Percentiles rank a stretch among this genome's conserved stretches.
Conservation (phyloP, 805 yeast genomes). For the Yamadazyma sp. region DNA sequence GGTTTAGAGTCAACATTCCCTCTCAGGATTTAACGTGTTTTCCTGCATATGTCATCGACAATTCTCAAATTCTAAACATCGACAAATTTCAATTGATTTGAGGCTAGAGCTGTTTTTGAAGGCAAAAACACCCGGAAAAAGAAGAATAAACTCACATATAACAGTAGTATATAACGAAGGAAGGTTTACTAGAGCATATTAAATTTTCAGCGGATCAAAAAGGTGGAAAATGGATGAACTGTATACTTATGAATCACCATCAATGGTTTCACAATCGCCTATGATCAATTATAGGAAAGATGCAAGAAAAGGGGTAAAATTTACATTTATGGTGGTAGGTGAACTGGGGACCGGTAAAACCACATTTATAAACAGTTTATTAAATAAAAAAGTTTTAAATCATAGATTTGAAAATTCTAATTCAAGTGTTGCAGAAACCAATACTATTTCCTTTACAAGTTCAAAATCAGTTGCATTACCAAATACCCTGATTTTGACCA, state of each 20-base stretch:
- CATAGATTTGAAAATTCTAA: conserved; percentile 47
- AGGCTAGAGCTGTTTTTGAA: too few species aligned
- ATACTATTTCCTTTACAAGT: conserved; percentile 54
- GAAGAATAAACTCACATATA: too few species aligned
- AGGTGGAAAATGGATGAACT: conserved; percentile 21
- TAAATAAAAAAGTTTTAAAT: conserved; percentile 59
- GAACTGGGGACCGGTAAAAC: conserved; percentile 76
- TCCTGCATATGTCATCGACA: too few species aligned
- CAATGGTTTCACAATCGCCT: conserved; percentile 31
- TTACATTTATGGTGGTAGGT: conserved; percentile 72
- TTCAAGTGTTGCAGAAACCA: conserved; percentile 30
- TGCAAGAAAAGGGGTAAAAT: conserved; percentile 68
- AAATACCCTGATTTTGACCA: conserved; percentile 53
- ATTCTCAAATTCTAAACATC: too few species aligned
- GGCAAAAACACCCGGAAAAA: too few species aligned
- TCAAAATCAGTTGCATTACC: conserved; percentile 55
- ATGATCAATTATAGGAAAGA: conserved; percentile 59
- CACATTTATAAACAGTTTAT: conserved; percentile 65
- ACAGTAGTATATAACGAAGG: too few species aligned
- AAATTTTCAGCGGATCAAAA: too few species aligned
- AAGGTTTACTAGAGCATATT: too few species aligned
- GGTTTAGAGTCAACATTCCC: too few species aligned
- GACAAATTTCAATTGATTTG: too few species aligned
- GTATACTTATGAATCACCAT: conserved; percentile 26
- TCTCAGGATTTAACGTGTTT: too few species aligned